A percentile compares a stretch with the other conserved stretches of the same genome.
Evolutionary conservation across 2,329 filamentous ascomycete species (phyloP).

Genomic region (Epichloe bromicola): DNA sequence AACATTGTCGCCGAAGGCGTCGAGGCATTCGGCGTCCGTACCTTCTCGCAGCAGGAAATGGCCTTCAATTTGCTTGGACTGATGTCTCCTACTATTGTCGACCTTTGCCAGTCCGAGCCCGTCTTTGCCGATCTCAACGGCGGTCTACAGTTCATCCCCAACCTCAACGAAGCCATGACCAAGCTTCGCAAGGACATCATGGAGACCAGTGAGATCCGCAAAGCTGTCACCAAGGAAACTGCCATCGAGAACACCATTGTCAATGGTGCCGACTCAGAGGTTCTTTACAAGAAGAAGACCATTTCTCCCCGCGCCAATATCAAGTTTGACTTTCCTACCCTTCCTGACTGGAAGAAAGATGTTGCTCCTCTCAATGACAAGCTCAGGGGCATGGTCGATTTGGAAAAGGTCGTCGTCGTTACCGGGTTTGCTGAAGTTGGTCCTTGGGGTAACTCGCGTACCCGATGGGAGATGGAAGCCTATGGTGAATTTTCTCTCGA

Average conservation of each 20-base stretch:
- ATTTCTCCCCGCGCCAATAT: conserved; percentile 93
- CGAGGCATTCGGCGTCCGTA: conserved; percentile 91
- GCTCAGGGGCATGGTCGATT: conserved; percentile 95
- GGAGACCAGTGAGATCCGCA: conserved; percentile 86
- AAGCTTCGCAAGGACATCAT: conserved; percentile 87
- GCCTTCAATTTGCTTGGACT: conserved; percentile 95
- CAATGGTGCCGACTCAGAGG: conserved; percentile 85
- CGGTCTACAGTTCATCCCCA: conserved; percentile 91
- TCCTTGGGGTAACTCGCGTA: conserved; percentile 96
- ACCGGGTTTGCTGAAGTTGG: conserved; percentile 94
- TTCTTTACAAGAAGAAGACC: conserved; percentile 85
- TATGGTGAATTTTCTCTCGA: conserved; percentile 94
- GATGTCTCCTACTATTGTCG: conserved; percentile 87
- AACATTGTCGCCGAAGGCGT: conserved; percentile 96
- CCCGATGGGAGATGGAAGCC: conserved; percentile 98
- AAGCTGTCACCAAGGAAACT: conserved; percentile 89
- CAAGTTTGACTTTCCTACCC: conserved; percentile 86
- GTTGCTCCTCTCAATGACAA: conserved; percentile 76
- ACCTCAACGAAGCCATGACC: conserved; percentile 89
- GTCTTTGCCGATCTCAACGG: conserved; percentile 97
- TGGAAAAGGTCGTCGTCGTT: conserved; percentile 95
- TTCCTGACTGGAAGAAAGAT: conserved; percentile 86
- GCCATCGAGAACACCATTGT: conserved; percentile 94
- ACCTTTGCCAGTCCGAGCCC: conserved; percentile 89
- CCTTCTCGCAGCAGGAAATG: conserved; percentile 99